phyloP scores from a whole-genome alignment of 2,329 filamentous ascomycete genomes.

The Colletotrichum spaethianum region DNA sequence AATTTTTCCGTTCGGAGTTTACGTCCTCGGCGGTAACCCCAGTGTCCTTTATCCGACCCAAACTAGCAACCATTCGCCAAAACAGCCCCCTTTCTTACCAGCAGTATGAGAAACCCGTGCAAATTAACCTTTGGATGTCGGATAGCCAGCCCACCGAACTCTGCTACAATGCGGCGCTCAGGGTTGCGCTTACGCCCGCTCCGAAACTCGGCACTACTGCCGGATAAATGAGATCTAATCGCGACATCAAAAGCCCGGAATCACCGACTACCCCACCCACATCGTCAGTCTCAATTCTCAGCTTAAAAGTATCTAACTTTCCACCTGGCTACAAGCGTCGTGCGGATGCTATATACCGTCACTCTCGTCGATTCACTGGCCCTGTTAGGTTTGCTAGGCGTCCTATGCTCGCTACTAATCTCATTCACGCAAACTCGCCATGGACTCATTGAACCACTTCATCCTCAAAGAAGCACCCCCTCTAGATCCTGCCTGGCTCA shows the following conservation, averaged over 20 bases:
- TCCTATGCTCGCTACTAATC: neutral
- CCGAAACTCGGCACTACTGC: slow-evolving; percentile 15
- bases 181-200: neutral
- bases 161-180: too few species aligned
- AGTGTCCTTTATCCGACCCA: neutral
- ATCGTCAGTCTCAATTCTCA: neutral
- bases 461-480: slow-evolving; percentile 47
- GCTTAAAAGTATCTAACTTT: slow-evolving; percentile 6
- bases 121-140: too few species aligned
- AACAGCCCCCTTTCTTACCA: neutral
- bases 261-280: slow-evolving; percentile 31
- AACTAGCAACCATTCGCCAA: neutral
- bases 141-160: neutral
- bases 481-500: slow-evolving; percentile 57
- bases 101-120: neutral
- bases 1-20: slow-evolving; percentile 35
- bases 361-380: too few species aligned
- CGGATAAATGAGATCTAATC: slow-evolving; percentile 37
- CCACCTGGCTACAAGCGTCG: neutral
- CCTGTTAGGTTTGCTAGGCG: neutral
- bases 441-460: slow-evolving; percentile 22
- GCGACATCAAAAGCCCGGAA: slow-evolving; percentile 36
- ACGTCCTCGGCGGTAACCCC: slow-evolving; percentile 22
- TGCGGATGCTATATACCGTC: neutral
- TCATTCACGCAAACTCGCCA: neutral